phyloP scores from a whole-genome alignment of 2,329 filamentous ascomycete genomes.

The Pestalotiopsis sp. region DNA sequence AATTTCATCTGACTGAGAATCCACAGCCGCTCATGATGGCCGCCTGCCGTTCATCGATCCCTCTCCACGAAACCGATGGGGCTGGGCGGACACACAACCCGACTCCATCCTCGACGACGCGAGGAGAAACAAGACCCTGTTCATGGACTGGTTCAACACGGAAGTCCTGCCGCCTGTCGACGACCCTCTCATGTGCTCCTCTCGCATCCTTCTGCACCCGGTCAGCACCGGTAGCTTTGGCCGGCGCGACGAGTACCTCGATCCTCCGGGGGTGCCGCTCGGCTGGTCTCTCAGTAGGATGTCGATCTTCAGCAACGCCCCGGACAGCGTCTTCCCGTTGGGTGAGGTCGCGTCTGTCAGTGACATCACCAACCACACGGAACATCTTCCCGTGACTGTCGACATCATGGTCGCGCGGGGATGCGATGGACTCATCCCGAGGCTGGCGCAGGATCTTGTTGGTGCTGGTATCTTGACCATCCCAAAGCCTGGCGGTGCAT shows the following conservation, averaged over 20 bases:
- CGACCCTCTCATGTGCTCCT: constrained; percentile 28
- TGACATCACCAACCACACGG: constrained; percentile 40
- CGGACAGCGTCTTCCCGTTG: constrained; percentile 43
- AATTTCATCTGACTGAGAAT: neutral
- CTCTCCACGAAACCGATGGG: constrained; percentile 36
- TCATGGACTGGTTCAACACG: constrained; percentile 33
- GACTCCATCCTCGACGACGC: constrained; percentile 25
- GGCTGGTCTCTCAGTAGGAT: constrained; percentile 44
- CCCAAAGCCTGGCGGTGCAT: constrained; percentile 41
- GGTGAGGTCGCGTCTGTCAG: constrained; percentile 38
- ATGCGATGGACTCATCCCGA: constrained; percentile 61
- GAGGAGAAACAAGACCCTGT: constrained; percentile 31
- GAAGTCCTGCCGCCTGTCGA: constrained; percentile 24
- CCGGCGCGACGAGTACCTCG: constrained; percentile 37
- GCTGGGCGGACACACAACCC: constrained; percentile 32
- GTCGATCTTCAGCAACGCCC: constrained; percentile 36
- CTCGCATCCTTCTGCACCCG: constrained; percentile 30
- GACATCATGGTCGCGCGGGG: constrained; percentile 59
- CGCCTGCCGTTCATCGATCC: constrained; percentile 39
- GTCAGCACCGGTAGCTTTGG: constrained; percentile 18
- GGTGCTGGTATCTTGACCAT: constrained; percentile 47
- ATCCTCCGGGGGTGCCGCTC: constrained; percentile 43
- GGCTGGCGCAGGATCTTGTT: constrained; percentile 53
- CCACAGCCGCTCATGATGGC: constrained; percentile 28
- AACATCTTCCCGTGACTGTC: constrained; percentile 58